Percentiles rank a stretch among this genome's conserved stretches.
Evolutionary conservation across 179 eudicot species (phyloP).

Genomic region (Gypsophila paniculata): DNA sequence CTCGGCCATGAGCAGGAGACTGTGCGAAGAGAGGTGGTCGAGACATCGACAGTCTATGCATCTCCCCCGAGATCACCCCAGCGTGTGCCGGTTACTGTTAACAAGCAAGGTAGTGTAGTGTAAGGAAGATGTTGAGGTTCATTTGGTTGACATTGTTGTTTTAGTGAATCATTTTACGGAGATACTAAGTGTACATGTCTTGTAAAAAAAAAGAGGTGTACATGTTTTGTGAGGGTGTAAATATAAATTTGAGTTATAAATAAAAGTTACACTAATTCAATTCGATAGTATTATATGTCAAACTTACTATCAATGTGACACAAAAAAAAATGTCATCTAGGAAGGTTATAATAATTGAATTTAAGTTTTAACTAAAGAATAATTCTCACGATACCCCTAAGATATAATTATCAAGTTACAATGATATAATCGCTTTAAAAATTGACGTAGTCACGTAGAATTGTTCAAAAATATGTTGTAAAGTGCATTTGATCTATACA

Average conservation of each 20-base stretch:
- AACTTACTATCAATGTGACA: too few relatives aligned
- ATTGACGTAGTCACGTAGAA: too few relatives aligned
- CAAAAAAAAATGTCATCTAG: too few relatives aligned
- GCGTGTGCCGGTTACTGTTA: background rate
- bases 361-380: too few relatives aligned
- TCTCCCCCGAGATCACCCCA: conserved; percentile 58
- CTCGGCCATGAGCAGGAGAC: conserved; percentile 42
- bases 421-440: too few relatives aligned
- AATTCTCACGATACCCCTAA: too few relatives aligned
- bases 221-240: conserved; percentile 19
- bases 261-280: too few relatives aligned
- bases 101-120: conserved; percentile 24
- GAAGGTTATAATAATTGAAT: too few relatives aligned
- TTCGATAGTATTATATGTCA: too few relatives aligned
- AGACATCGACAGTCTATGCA: conserved; percentile 43
- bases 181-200: conserved; percentile 14
- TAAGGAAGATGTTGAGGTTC: background rate
- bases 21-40: conserved; percentile 39
- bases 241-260: background rate
- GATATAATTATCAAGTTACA: too few relatives aligned
- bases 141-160: conserved; percentile 18
- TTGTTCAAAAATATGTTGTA: too few relatives aligned
- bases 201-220: conserved; percentile 17
- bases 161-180: background rate
- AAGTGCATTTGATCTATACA: too few relatives aligned